Percentiles rank a stretch among this genome's conserved stretches.
These are phyloP conservation scores for Tylopilus cervinicoccineus DNA, from an alignment of 768 basidiomycete species.

Conservation along the genomic window DNA sequence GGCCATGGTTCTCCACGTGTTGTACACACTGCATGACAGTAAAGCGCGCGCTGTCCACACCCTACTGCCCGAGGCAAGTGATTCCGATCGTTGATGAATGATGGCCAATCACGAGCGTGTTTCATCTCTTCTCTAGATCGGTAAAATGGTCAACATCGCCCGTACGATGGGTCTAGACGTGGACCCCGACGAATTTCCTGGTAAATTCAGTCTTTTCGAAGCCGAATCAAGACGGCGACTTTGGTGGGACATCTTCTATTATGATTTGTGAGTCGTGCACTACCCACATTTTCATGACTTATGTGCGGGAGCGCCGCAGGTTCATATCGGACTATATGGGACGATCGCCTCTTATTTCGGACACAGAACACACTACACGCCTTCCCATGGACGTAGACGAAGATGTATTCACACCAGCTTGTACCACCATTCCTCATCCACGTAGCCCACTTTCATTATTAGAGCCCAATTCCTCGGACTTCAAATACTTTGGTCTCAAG, in stretches of 20 bases:
- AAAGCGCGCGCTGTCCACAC: slow-evolving; percentile 38
- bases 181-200: slow-evolving; percentile 53
- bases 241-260: slow-evolving; percentile 81
- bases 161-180: slow-evolving; percentile 57
- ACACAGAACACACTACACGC: slow-evolving; percentile 50
- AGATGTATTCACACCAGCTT: slow-evolving; percentile 44
- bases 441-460: slow-evolving; percentile 21
- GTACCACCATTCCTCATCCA: slow-evolving; percentile 42
- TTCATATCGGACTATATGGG: slow-evolving; percentile 68
- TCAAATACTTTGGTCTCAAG: slow-evolving; percentile 51
- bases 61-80: slow-evolving; percentile 26
- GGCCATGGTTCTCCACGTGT: slow-evolving; percentile 55
- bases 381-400: slow-evolving; percentile 58
- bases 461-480: slow-evolving; percentile 33
- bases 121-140: slow-evolving; percentile 39
- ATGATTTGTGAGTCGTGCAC: slow-evolving; percentile 60
- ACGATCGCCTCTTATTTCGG: slow-evolving; percentile 55
- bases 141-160: slow-evolving; percentile 67
- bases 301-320: slow-evolving; percentile 35
- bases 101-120: slow-evolving; percentile 13
- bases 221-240: slow-evolving; percentile 51
- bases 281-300: not conserved
- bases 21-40: slow-evolving; percentile 52
- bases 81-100: slow-evolving; percentile 26
- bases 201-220: slow-evolving; percentile 46